Percentiles rank a stretch among this genome's conserved stretches.
Evolutionary conservation across 768 basidiomycete species (phyloP).

Genomic region (Dendrothele bispora): DNA sequence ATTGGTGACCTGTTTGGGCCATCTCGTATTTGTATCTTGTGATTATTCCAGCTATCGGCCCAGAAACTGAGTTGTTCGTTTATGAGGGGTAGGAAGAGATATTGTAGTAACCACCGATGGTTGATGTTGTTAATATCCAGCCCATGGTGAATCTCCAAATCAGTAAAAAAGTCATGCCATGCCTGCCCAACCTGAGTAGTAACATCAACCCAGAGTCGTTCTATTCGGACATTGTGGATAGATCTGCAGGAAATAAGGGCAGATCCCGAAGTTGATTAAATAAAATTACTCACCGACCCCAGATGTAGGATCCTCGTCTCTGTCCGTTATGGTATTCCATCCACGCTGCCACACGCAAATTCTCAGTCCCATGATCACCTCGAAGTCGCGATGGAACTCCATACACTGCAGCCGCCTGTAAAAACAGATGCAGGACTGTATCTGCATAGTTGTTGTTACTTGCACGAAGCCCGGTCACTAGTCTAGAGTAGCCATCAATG

Average conservation of each 20-base stretch:
- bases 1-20: slow-evolving; percentile 13
- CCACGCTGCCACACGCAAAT: slow-evolving; percentile 22
- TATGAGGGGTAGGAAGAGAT: slow-evolving; percentile 23
- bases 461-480: slow-evolving; percentile 32
- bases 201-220: slow-evolving; percentile 29
- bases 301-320: background rate
- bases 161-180: slow-evolving; percentile 26
- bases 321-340: slow-evolving; percentile 18
- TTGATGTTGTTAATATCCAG: slow-evolving; percentile 15
- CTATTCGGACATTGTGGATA: slow-evolving; percentile 28
- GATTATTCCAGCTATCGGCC: slow-evolving; percentile 26
- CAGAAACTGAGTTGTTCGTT: slow-evolving; percentile 22
- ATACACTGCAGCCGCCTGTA: slow-evolving; percentile 14
- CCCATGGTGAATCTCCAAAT: slow-evolving; percentile 19
- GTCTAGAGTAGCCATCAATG: slow-evolving; percentile 40
- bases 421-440: slow-evolving; percentile 39
- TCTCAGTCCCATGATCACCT: slow-evolving; percentile 19
- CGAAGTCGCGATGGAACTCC: slow-evolving; percentile 25
- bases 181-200: slow-evolving; percentile 19
- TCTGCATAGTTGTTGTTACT: slow-evolving; percentile 39
- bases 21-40: slow-evolving; percentile 13
- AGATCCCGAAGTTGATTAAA: background rate
- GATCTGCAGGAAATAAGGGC: slow-evolving; percentile 11
- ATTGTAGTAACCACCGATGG: slow-evolving; percentile 29
- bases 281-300: slow-evolving; percentile 14